These are phyloP conservation scores for Articulospora tetracladia DNA, from an alignment of 495 filamentous ascomycete species.

Conservation along the genomic window DNA sequence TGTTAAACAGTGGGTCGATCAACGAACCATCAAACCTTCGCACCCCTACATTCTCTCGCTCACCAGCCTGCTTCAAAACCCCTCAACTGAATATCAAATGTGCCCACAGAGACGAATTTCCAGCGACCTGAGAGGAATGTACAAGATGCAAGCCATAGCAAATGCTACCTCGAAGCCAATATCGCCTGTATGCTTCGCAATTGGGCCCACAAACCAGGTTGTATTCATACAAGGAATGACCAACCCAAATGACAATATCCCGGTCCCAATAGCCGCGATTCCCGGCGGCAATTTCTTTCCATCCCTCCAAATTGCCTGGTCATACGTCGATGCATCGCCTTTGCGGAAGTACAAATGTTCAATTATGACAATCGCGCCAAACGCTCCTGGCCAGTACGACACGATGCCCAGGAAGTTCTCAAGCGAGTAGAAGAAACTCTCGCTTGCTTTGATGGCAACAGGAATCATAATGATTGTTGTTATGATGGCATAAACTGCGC, in stretches of 20 bases:
- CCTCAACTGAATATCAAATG: background rate
- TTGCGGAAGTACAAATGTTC: slow-evolving; percentile 62
- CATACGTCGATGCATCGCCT: slow-evolving; percentile 34
- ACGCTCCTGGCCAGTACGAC: slow-evolving; percentile 54
- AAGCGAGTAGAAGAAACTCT: slow-evolving; percentile 36
- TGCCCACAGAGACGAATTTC: slow-evolving; percentile 27
- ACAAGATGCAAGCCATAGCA: slow-evolving; percentile 41
- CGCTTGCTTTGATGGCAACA: slow-evolving; percentile 35
- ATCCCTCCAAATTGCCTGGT: slow-evolving; percentile 46
- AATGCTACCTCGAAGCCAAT: slow-evolving; percentile 57
- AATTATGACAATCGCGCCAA: slow-evolving; percentile 49
- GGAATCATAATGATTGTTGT: slow-evolving; percentile 34
- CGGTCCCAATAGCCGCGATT: slow-evolving; percentile 45
- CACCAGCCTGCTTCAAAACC: background rate
- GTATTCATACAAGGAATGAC: slow-evolving; percentile 46
- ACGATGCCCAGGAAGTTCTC: slow-evolving; percentile 53
- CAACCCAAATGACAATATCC: slow-evolving; percentile 39
- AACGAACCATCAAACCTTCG: no score
- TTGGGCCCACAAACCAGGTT: slow-evolving; percentile 40
- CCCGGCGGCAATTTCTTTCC: slow-evolving; percentile 39
- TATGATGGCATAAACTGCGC: slow-evolving; percentile 39
- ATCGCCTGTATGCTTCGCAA: slow-evolving; percentile 49
- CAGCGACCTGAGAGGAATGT: slow-evolving; percentile 37
- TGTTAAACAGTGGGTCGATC: no score
- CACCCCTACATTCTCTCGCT: background rate